Conservation (phyloP, 1,139 yeast genomes). For the Pichia sp. region DNA sequence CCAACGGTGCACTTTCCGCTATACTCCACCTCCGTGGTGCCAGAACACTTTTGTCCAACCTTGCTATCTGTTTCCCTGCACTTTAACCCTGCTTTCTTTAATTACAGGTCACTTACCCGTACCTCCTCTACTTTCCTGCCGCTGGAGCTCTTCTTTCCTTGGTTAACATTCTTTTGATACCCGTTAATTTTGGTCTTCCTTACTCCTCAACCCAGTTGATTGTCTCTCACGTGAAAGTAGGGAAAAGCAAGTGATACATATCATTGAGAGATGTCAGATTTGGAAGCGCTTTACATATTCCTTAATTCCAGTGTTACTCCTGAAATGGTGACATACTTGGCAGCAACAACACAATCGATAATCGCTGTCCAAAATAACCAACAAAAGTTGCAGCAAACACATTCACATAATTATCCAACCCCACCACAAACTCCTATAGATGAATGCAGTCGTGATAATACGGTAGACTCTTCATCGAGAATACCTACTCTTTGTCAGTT, state of each 20-base stretch:
- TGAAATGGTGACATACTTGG: conserved; percentile 77
- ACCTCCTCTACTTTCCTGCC: no score
- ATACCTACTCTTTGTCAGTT: conserved; percentile 47
- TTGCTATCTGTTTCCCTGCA: not conserved
- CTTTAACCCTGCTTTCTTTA: not conserved
- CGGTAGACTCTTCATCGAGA: conserved; percentile 5
- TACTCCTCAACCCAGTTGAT: not conserved
- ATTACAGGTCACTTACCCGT: not conserved
- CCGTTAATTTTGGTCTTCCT: not conserved
- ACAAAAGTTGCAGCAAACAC: no score
- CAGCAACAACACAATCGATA: conserved; percentile 71
- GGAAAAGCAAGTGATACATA: no score
- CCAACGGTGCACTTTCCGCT: not conserved
- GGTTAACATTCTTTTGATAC: not conserved
- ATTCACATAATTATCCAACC: conserved; percentile 32
- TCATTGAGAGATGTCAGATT: conserved; percentile 36
- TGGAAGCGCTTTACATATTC: conserved; percentile 64
- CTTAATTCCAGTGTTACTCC: conserved; percentile 67
- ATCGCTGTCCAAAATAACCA: conserved; percentile 34
- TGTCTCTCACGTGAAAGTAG: no score
- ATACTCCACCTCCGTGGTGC: no score
- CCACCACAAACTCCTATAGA: conserved; percentile 39
- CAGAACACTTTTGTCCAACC: no score
- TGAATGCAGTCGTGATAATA: no score
- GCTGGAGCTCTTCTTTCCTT: not conserved